Evolutionary conservation across 495 filamentous ascomycete genomes (phyloP), one percentile per base, ranked within the genome.

Genomic region (Tuber magnatum): DNA sequence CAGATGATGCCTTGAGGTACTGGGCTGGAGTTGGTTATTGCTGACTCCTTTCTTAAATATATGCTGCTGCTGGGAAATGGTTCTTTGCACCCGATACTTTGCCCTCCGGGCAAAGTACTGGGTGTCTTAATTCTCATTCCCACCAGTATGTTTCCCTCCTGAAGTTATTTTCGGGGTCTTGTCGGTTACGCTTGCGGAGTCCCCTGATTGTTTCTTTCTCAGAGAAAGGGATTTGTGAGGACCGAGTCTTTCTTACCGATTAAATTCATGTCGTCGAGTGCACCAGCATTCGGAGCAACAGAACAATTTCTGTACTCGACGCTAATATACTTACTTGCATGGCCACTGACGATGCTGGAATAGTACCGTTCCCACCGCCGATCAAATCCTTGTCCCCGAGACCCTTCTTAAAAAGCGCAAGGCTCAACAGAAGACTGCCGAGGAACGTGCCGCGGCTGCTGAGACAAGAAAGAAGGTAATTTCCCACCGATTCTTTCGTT

Each of bases 331-430:
- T 89, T 85, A 84, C 82, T 84, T 84, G 85, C 87, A 85, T 88
- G 86, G 86, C 88, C 90, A 91, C 87, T 86, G 87, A 90, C 88
- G 88, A 88, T 92, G 87, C 89, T 90, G 85, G 89, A 83, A 85
- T 86, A 96, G 93, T 85, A 88, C 89, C 86, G 91, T 94, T 81
- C 92, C 94, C 69, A 94, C 93, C 84, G 83, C 91, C 86, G 92
- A 97, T 85, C 91, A 97, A 84, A 90, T 97, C 85, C 90, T 97
- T 81, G 93, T 97, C 83, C 94, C 94, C 75, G 94, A 97, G 91
- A 97, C 94, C 81, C 92, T 97, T 84, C 91, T 97, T 83, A 99
- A 97, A 92, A 99, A 99, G 92, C 94, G 95, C 89, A 99, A 98
- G 93, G 91, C 89, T 85, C 94, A 97, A 88, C 95, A 99, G 90